Percentiles rank a stretch among this genome's conserved stretches.
Conservation (phyloP, 2,329 filamentous ascomycete species). For the Cercospora canescens region DNA sequence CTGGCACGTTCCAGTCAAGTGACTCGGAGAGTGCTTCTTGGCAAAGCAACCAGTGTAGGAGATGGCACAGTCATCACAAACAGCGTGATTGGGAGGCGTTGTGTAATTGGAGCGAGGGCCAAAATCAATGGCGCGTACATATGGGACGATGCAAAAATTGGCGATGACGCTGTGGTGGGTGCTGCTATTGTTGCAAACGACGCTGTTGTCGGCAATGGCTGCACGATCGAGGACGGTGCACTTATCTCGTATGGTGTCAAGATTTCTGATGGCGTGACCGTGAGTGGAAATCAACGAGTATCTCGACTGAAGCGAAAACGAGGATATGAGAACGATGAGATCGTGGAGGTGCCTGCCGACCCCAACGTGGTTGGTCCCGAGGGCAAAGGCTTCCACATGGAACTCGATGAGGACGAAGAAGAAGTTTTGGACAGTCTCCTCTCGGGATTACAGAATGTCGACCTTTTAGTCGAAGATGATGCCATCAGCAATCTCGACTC, state of each 20-base stretch:
- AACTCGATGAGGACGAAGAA: constrained; percentile 65
- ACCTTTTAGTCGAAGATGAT: constrained; percentile 46
- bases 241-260: constrained; percentile 78
- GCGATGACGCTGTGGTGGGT: constrained; percentile 69
- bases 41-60: constrained; percentile 73
- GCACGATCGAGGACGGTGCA: constrained; percentile 68
- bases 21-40: constrained; percentile 70
- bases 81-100: constrained; percentile 80
- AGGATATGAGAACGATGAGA: constrained; percentile 43
- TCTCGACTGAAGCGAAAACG: constrained; percentile 49
- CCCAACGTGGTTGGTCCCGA: constrained; percentile 56
- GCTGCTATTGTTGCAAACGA: constrained; percentile 76
- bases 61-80: constrained; percentile 68
- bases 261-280: constrained; percentile 62
- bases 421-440: constrained; percentile 47
- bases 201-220: constrained; percentile 69
- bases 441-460: constrained; percentile 44
- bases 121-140: constrained; percentile 77
- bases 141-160: constrained; percentile 81
- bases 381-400: constrained; percentile 61
- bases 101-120: constrained; percentile 83
- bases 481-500: constrained; percentile 68
- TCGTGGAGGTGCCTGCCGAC: constrained; percentile 43
- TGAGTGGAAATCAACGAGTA: constrained; percentile 46
- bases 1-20: constrained; percentile 72